Evolutionary conservation across 805 yeast genomes (phyloP).

Genomic region (Metschnikowia matae): DNA sequence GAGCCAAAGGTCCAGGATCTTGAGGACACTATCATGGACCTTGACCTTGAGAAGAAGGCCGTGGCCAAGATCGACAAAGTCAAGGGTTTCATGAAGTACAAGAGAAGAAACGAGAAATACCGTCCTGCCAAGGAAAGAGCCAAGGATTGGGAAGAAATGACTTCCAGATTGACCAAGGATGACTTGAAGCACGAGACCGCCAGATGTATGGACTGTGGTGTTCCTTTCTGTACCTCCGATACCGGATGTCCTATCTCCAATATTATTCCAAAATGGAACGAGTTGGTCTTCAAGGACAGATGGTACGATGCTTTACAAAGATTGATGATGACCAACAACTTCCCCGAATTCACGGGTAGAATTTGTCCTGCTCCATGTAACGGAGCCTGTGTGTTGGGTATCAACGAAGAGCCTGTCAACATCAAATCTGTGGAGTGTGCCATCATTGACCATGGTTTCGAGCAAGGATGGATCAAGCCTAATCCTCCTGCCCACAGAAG

Average conservation of each 20-base stretch:
- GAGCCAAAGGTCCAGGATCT: conserved; percentile 89
- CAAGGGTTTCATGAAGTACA: conserved; percentile 91
- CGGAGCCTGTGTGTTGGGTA: conserved; percentile 90
- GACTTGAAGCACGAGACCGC: conserved; percentile 92
- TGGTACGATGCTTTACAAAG: conserved; percentile 94
- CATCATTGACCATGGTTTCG: conserved; percentile 93
- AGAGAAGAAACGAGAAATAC: conserved; percentile 82
- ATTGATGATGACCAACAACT: conserved; percentile 91
- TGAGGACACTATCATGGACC: conserved; percentile 82
- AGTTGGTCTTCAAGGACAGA: conserved; percentile 87
- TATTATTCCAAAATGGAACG: conserved; percentile 97
- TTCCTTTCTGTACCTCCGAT: conserved; percentile 97
- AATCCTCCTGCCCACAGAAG: conserved; percentile 74
- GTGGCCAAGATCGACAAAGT: conserved; percentile 66
- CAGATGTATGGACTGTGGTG: conserved; percentile 99
- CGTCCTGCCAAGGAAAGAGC: conserved; percentile 72
- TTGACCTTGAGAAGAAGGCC: conserved; percentile 59
- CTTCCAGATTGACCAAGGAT: conserved; percentile 73
- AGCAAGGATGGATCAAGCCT: conserved; percentile 94
- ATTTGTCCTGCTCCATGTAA: conserved; percentile 99
- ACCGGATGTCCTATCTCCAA: conserved; percentile 98
- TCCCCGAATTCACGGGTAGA: conserved; percentile 98
- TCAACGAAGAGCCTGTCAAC: conserved; percentile 92
- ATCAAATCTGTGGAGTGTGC: conserved; percentile 95
- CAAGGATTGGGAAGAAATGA: conserved; percentile 89